Base-by-base conservation (phyloP, 768 basidiomycete genomes). In the Tulasnella sp. region DNA sequence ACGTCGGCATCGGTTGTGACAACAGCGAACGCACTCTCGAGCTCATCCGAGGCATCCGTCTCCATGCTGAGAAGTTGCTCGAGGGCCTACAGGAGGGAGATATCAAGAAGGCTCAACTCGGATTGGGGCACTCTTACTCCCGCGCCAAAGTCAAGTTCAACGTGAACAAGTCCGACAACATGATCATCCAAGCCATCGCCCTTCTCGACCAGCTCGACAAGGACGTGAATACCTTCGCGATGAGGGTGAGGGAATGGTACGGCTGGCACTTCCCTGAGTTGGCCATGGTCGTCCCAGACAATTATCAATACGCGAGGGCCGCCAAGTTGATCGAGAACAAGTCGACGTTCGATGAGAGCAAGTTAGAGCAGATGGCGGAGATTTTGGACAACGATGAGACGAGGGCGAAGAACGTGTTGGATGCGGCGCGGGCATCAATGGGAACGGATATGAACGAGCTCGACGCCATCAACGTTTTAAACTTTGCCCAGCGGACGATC, bases 131-230 rank as follows among this genome's bases (percentile, higher is more conserved):
- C 78, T 91, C 92, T 2, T 97, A 94, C 75, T 96, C 92, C 22
- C 85, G 94, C 63, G 87, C 93, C 42, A 98, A 97, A 71, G 85
- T 97, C 63, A 98, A 98, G 74, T 97, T 92, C 80, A 93, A 92
- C 72, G 90, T 92, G 56, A 93, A 93, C 77, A 80, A 90, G 53
- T 81, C 89, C 59, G 92, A 96, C 74, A 96, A 98, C 78, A 98
- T 98, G 94, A 97, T 98, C 73, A 98, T 98, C 66, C 94, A 97
- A 73, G 94, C 94, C 61, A 97, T 98, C 69, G 89, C 93, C 3
- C 84, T 97, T 60, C 87, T 96, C 66, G 94, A 98, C 74, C 93
- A 97, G 68, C 85, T 97, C 67, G 94, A 98, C 80, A 98, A 97
- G 77, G 94, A 98, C 71, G 92, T 97, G 72, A 98, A 98, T 76